Conservation (phyloP, 2,329 filamentous ascomycete genomes). For the Aspergillus fijiensis region DNA sequence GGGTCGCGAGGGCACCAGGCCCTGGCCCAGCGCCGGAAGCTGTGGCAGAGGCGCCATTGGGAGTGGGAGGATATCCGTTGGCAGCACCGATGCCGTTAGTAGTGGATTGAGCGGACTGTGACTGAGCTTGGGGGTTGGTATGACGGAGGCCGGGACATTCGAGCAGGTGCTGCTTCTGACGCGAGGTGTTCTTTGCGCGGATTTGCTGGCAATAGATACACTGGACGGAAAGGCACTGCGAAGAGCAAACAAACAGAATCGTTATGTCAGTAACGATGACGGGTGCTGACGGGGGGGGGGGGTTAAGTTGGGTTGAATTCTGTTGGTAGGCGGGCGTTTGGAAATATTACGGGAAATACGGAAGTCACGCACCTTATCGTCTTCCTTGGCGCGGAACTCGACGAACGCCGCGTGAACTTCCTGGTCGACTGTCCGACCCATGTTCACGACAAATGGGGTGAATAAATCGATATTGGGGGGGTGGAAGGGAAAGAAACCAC, state of each 20-base stretch:
- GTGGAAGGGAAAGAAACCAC: constrained; percentile 7
- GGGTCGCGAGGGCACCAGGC: constrained; percentile 39
- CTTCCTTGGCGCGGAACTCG: constrained; percentile 55
- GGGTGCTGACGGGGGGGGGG: neutral
- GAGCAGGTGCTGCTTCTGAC: constrained; percentile 53
- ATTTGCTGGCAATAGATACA: constrained; percentile 56
- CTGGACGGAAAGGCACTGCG: constrained; percentile 53
- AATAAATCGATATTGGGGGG: constrained; percentile 26
- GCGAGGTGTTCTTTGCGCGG: constrained; percentile 53
- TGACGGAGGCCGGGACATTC: constrained; percentile 51
- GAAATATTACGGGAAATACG: constrained; percentile 46
- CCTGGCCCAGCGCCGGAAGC: constrained; percentile 34
- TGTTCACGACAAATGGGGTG: constrained; percentile 33
- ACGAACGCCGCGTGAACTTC: constrained; percentile 55
- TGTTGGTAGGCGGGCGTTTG: constrained; percentile 24
- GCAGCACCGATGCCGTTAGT: constrained; percentile 42
- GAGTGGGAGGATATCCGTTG: constrained; percentile 47
- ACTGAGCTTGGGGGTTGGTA: constrained; percentile 43
- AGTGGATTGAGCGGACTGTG: constrained; percentile 38
- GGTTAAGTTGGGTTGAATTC: constrained; percentile 19
- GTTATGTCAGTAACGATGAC: constrained; percentile 37
- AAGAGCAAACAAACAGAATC: constrained; percentile 18
- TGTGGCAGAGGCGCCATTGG: constrained; percentile 38
- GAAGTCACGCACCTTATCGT: constrained; percentile 48
- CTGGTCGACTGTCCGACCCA: constrained; percentile 54